Conservation (phyloP, 2,329 filamentous ascomycete species). For the Aspergillus brunneoviolaceus region DNA sequence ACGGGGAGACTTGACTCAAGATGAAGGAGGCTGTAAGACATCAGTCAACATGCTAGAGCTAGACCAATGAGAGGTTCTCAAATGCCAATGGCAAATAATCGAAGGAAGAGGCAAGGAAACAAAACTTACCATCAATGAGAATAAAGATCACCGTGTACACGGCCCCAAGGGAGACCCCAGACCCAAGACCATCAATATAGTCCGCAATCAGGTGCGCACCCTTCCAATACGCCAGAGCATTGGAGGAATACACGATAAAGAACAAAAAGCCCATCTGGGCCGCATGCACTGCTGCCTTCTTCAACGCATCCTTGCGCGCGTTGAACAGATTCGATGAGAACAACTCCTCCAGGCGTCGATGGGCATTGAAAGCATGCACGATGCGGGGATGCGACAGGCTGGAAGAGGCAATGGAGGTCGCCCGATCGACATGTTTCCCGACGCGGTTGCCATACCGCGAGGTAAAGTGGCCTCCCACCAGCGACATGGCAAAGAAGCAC, state of each 20-base stretch:
- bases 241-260: slow-evolving; percentile 66
- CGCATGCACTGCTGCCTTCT: slow-evolving; percentile 58
- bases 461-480: slow-evolving; percentile 55
- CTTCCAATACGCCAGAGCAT: slow-evolving; percentile 67
- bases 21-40: slow-evolving; percentile 35
- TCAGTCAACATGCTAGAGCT: too few relatives aligned
- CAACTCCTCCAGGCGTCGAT: slow-evolving; percentile 57
- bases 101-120: too few relatives aligned
- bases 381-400: slow-evolving; percentile 59
- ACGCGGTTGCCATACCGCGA: slow-evolving; percentile 51
- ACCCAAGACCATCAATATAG: slow-evolving; percentile 19
- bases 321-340: slow-evolving; percentile 54
- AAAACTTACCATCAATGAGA: slow-evolving; percentile 35
- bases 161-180: slow-evolving; percentile 32
- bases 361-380: slow-evolving; percentile 64
- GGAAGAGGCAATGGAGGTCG: slow-evolving; percentile 63
- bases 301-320: slow-evolving; percentile 54
- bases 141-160: slow-evolving; percentile 43
- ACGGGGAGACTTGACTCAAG: slow-evolving; percentile 41
- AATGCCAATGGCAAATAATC: too few relatives aligned
- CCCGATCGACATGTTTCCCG: slow-evolving; percentile 54
- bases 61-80: too few relatives aligned
- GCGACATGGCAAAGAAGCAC: slow-evolving; percentile 59
- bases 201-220: slow-evolving; percentile 57
- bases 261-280: slow-evolving; percentile 62